Evolutionary conservation across 2,329 filamentous ascomycete species (phyloP), one percentile per base, ranked within the genome.

Genomic region (Pezicula neosporulosa): DNA sequence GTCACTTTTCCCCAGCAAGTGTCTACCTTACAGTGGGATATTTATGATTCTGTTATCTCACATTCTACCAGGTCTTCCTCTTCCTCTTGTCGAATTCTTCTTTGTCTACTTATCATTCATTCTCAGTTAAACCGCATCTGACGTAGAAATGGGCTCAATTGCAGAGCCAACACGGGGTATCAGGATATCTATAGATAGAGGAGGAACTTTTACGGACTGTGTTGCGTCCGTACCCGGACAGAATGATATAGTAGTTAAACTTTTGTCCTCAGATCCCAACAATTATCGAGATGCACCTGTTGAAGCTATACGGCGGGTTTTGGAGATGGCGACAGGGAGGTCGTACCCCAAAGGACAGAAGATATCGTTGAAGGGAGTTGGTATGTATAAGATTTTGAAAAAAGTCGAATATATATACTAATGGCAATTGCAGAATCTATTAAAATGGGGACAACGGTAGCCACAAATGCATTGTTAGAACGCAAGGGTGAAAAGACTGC

Each of bases 361-460:
- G 2, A 68, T 87, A 8, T 88, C 63, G 78, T 85, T 44, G n/a
- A 15, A 24, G 21, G 42, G 42, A 28, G 42, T 44, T 15, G 42
- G 42, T 44, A 28, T 16, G 42, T 28, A 28, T 27, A 15, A 24
- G 24, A 24, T 24, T 24, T 24, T 24, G 24, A 24, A 24, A 24
- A 24, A 1, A 24, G 7, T 24, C 24, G 3, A 6, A 24, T 24
- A 24, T 24, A 24, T 24, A 6, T 24, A 24, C 24, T 24, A 24
- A 24, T 24, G 7, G 24, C 24, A 4, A 8, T 21, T 2, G 6
- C 27, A 44, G 52, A 45, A 35, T 86, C 82, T 50, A 88, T 89
- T 62, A 78, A 86, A 8, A 89, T 90, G 79, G 86, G 86, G n/a
- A 90, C 86, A 1, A 90, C 86, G 0, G 84, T 90, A 6, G 86